phyloP scores from a whole-genome alignment of 345 rosid species.

The Salix suchowensis region DNA sequence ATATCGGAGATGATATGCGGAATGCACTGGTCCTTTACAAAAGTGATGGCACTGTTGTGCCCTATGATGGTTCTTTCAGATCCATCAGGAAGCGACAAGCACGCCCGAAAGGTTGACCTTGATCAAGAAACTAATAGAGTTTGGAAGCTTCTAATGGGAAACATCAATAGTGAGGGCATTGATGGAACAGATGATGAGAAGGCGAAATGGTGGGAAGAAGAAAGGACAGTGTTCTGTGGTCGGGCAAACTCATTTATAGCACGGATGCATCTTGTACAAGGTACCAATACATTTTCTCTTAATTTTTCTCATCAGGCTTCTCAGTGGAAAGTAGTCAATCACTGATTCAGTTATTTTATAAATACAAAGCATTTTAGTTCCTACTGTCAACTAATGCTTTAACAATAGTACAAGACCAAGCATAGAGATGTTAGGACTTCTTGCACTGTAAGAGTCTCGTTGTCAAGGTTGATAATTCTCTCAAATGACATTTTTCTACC shows the following conservation, averaged over 20 bases:
- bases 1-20: not conserved
- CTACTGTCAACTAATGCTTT: not conserved
- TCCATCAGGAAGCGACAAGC: slow-evolving; percentile 10
- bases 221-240: slow-evolving; percentile 22
- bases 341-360: not conserved
- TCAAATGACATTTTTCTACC: not conserved
- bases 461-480: not conserved
- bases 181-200: slow-evolving; percentile 30
- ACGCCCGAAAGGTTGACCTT: slow-evolving; percentile 24
- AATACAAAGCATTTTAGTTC: not conserved
- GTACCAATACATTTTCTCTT: slow-evolving; percentile 8
- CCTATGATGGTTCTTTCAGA: slow-evolving; percentile 9
- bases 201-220: slow-evolving; percentile 29
- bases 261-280: slow-evolving; percentile 36
- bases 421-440: not conserved
- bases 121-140: slow-evolving; percentile 32
- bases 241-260: slow-evolving; percentile 28
- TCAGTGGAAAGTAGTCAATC: not conserved
- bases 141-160: slow-evolving; percentile 22
- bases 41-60: slow-evolving; percentile 18
- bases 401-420: not conserved
- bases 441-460: not conserved
- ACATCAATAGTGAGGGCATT: slow-evolving; percentile 29
- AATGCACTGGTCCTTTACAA: slow-evolving; percentile 16
- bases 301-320: not conserved